Percentiles rank a stretch among this genome's conserved stretches.
Evolutionary conservation across 805 yeast genomes (phyloP).

Genomic region (Isabelozyma heimii): DNA sequence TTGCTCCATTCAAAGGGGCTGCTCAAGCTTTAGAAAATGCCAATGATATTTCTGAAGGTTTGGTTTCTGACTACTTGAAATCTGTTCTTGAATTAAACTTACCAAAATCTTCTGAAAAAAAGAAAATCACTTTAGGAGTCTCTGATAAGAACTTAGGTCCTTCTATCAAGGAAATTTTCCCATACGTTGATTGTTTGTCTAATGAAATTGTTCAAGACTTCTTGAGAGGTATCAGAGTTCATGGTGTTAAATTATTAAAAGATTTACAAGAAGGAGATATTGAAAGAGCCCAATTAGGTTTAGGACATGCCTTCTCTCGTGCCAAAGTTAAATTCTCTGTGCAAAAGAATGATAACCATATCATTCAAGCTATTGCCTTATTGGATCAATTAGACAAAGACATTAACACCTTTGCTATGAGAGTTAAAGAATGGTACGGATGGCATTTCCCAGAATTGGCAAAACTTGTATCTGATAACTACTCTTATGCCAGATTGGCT

Average conservation of each 20-base stretch:
- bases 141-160: conserved; percentile 96
- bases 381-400: conserved; percentile 98
- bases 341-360: conserved; percentile 98
- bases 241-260: conserved; percentile 84
- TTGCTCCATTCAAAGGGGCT: conserved; percentile 98
- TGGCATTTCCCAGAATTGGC: conserved; percentile 99
- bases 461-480: conserved; percentile 86
- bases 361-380: conserved; percentile 96
- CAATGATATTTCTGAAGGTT: conserved; percentile 95
- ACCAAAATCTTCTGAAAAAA: conserved; percentile 71
- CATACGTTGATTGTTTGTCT: conserved; percentile 84
- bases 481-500: conserved; percentile 78
- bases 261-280: conserved; percentile 92
- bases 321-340: conserved; percentile 98
- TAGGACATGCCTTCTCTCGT: conserved; percentile 98
- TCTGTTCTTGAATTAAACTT: conserved; percentile 85
- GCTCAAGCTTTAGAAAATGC: conserved; percentile 99
- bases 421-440: conserved; percentile 97
- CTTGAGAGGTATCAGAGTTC: conserved; percentile 90
- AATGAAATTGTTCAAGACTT: conserved; percentile 93
- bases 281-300: conserved; percentile 97
- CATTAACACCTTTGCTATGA: conserved; percentile 94
- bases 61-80: conserved; percentile 89
- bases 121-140: conserved; percentile 77
- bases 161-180: conserved; percentile 87